These are phyloP conservation scores for Stachybotrys chartarum DNA, from an alignment of 2,329 filamentous ascomycete genomes.

Conservation along the genomic window DNA sequence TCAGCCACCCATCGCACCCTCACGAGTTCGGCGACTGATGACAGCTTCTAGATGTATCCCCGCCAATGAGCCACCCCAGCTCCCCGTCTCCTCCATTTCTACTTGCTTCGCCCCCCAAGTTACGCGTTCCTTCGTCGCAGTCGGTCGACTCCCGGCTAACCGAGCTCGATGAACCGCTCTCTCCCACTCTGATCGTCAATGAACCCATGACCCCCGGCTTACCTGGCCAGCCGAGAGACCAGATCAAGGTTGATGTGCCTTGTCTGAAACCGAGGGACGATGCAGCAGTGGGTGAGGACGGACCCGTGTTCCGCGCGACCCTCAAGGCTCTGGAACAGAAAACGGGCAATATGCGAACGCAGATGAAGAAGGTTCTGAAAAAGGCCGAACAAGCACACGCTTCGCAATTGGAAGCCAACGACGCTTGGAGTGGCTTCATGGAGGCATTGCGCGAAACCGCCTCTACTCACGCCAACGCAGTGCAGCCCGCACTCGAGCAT, in stretches of 20 bases:
- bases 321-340: conserved; percentile 96
- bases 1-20: neutral
- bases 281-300: conserved; percentile 79
- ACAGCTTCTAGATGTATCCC: conserved; percentile 31
- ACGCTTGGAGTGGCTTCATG: conserved; percentile 74
- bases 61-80: conserved; percentile 48
- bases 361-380: conserved; percentile 95
- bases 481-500: conserved; percentile 94
- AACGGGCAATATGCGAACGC: conserved; percentile 84
- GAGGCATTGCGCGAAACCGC: conserved; percentile 83
- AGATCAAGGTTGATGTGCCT: conserved; percentile 79
- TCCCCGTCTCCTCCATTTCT: conserved; percentile 68
- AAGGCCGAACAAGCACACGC: conserved; percentile 83
- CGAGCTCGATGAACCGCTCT: conserved; percentile 57
- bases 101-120: conserved; percentile 64
- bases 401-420: conserved; percentile 78
- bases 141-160: conserved; percentile 80
- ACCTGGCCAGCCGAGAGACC: conserved; percentile 29
- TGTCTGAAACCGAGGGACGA: conserved; percentile 83
- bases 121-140: conserved; percentile 78
- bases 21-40: conserved; percentile 7
- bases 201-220: conserved; percentile 26
- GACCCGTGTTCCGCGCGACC: conserved; percentile 89
- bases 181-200: conserved; percentile 35
- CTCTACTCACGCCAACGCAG: conserved; percentile 85